phyloP scores from a whole-genome alignment of 2,329 filamentous ascomycete species.

The Hawksworthiomyces lignivorus region DNA sequence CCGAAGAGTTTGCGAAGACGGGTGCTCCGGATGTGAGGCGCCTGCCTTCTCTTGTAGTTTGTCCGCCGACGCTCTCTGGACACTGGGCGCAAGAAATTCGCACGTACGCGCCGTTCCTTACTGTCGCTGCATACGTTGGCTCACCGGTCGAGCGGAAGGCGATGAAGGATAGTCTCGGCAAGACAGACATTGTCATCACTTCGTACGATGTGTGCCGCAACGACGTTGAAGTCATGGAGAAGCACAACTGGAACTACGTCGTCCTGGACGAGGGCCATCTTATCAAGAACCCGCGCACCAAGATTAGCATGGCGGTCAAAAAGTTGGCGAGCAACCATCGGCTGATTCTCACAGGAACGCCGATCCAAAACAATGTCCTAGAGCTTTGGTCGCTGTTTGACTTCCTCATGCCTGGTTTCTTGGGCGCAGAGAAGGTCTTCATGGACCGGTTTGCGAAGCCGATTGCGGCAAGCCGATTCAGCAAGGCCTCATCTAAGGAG shows the following conservation, averaged over 20 bases:
- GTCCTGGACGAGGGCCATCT: constrained; percentile 95
- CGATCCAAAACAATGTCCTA: constrained; percentile 95
- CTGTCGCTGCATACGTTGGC: constrained; percentile 83
- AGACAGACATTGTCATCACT: constrained; percentile 89
- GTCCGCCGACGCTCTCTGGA: constrained; percentile 89
- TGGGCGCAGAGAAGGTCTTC: constrained; percentile 93
- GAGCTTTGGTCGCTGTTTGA: constrained; percentile 98
- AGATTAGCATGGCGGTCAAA: constrained; percentile 91
- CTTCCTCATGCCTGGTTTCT: constrained; percentile 97
- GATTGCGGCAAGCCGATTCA: constrained; percentile 87
- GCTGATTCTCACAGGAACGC: constrained; percentile 90
- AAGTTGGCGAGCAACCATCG: constrained; percentile 84
- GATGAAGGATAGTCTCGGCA: constrained; percentile 59
- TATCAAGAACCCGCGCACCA: constrained; percentile 98
- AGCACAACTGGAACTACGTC: constrained; percentile 89
- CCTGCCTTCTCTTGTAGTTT: constrained; percentile 88
- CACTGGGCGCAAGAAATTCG: constrained; percentile 99
- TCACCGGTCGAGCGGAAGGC: constrained; percentile 72
- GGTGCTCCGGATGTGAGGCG: constrained; percentile 68
- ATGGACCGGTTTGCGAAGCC: constrained; percentile 91
- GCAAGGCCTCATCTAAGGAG: constrained; percentile 96
- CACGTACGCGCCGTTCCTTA: constrained; percentile 90
- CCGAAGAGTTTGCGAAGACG: constrained; percentile 82
- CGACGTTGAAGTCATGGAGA: constrained; percentile 75
- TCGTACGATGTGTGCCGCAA: constrained; percentile 98